Conservation (phyloP, 305 asterid species). For the Solanum hybrid region DNA sequence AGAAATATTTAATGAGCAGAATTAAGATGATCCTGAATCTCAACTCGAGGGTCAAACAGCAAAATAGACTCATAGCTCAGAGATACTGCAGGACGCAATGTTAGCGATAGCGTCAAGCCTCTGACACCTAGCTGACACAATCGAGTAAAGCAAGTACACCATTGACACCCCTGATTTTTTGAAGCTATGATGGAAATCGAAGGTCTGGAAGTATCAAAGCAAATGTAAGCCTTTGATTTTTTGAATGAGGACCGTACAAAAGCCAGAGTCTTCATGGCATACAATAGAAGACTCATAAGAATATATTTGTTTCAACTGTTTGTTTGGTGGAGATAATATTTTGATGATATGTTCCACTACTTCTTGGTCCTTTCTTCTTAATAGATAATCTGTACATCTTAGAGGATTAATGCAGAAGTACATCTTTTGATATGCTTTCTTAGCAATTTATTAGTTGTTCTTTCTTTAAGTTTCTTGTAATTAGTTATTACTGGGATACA, state of each 20-base stretch:
- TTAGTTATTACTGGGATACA: too few species aligned
- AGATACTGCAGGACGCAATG: not conserved
- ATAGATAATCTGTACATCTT: not conserved
- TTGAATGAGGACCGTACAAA: constrained; percentile 4
- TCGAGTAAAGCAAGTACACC: constrained; percentile 2
- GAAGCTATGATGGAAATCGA: not conserved
- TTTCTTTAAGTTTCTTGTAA: too few species aligned
- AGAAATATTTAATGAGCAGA: too few species aligned
- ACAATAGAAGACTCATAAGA: not conserved
- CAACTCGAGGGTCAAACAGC: not conserved
- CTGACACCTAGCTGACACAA: not conserved
- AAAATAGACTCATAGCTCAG: not conserved
- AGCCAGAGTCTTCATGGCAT: constrained; percentile 6
- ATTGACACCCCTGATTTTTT: not conserved
- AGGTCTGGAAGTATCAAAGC: not conserved
- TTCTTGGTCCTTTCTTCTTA: not conserved
- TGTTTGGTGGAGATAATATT: constrained; percentile 1
- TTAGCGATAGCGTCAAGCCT: not conserved
- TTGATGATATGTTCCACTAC: not conserved
- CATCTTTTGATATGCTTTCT: too few species aligned
- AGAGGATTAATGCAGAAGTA: not conserved
- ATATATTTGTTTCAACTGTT: constrained; percentile 5
- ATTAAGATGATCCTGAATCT: not conserved
- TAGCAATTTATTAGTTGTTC: too few species aligned
- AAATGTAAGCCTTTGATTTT: constrained; percentile 4